Evolutionary conservation across 2,329 filamentous ascomycete genomes (phyloP), one percentile per base, ranked within the genome.

Genomic region (Fusarium beomiforme): DNA sequence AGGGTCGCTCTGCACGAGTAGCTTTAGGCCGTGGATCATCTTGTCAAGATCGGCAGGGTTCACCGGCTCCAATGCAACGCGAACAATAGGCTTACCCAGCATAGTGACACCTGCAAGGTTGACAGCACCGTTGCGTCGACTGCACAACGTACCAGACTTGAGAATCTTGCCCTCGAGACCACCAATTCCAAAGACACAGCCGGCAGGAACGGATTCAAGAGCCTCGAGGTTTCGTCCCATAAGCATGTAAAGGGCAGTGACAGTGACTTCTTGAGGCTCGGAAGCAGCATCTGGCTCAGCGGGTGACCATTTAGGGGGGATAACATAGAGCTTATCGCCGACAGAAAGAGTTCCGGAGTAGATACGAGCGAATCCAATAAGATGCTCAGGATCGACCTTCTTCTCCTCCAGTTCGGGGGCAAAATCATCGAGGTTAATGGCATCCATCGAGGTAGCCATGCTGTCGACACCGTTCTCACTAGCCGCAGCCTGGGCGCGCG

Each of bases 101-200:
- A 95, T 90, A 59, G 84, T 86, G 19, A 98, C 90, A 70, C 95
- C 95, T 2, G 95, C 96, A 56, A 99, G 84, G 81, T 99, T 99
- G 74, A 97, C 90, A 10, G 93, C 91, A 19, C 96, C 96, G 51
- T 94, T 91, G 0, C 97, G 84, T 70, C 93, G 92, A 71, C 93
- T 97, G 83, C 94, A 98, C 6, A 99, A 85, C 0, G 96, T 99
- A 16, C 95, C 96, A 2, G 94, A 97, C 80, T 99, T 99, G 59
- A 99, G 86, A n/a, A 99, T 92, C 67, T 95, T 92, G 19, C 95
- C 95, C 77, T 96, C 95, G 2, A 99, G 88, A 4, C 96, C 96
- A 34, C 92, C 94, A 59, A 99, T 96, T 26, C 96, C 96, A 78
- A 99, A 98, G 8, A 99, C 92, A 11, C 97, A 95, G 44, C 96